Conservation (phyloP, 202 grass and related monocot species). For the Panicum virgatum region DNA sequence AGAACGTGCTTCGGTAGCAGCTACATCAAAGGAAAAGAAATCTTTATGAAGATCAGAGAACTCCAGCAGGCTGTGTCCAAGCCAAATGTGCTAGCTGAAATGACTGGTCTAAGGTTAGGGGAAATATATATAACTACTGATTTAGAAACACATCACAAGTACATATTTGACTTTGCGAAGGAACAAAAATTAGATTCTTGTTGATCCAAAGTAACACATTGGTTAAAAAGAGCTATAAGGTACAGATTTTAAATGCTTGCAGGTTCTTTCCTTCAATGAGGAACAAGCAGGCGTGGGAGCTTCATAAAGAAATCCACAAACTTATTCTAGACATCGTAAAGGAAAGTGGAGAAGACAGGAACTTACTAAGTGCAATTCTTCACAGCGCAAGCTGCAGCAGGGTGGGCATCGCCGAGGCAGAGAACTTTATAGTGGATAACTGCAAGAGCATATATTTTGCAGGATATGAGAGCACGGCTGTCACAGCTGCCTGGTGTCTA, state of each 20-base stretch:
- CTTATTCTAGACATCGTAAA: constrained; percentile 77
- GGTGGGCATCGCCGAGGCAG: constrained; percentile 43
- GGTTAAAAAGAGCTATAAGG: background rate
- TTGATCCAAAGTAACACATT: background rate
- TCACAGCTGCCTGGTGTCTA: constrained; percentile 84
- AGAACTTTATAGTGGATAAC: constrained; percentile 94
- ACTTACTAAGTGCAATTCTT: constrained; percentile 74
- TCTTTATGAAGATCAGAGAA: constrained; percentile 80
- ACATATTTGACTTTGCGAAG: background rate
- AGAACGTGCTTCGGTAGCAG: constrained; percentile 93
- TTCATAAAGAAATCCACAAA: constrained; percentile 72
- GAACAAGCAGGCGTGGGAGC: constrained; percentile 69
- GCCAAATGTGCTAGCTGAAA: constrained; percentile 85
- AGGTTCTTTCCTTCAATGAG: constrained; percentile 69
- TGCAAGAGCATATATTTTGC: constrained; percentile 99
- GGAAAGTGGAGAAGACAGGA: constrained; percentile 64
- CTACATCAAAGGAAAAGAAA: constrained; percentile 84
- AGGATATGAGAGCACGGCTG: constrained; percentile 87
- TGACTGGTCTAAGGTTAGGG: constrained; percentile 82
- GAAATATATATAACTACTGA: background rate
- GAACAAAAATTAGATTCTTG: background rate
- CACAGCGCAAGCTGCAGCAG: constrained; percentile 55
- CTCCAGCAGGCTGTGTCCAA: constrained; percentile 82
- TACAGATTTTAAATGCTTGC: constrained; percentile 5
- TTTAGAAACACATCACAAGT: constrained; percentile 17